These are phyloP conservation scores for Musa schizocarpa DNA, from an alignment of 176 grass and related monocot genomes.

Conservation along the genomic window DNA sequence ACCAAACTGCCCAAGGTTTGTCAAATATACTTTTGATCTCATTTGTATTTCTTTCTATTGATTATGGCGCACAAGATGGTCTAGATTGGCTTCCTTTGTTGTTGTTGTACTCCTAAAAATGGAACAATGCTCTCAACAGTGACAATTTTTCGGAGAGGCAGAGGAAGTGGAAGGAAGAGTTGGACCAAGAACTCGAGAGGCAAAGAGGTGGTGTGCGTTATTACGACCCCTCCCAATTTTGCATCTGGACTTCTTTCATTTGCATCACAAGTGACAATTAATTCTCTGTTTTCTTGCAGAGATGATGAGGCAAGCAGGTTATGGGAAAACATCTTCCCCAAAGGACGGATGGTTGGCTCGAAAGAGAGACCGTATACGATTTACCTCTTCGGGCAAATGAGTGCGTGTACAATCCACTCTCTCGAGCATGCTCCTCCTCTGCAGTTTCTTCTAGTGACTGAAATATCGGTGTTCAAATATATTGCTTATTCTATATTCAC, in stretches of 20 bases:
- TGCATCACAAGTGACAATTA: not conserved
- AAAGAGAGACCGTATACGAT: slow-evolving; percentile 40
- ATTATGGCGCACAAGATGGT: not conserved
- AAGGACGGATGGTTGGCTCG: slow-evolving; percentile 30
- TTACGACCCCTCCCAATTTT: not conserved
- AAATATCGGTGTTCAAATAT: not conserved
- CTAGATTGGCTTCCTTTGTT: not conserved
- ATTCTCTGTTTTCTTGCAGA: slow-evolving; percentile 21
- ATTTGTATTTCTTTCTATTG: not conserved
- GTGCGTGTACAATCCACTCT: not conserved
- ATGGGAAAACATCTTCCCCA: slow-evolving; percentile 66
- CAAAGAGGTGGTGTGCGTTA: slow-evolving; percentile 75
- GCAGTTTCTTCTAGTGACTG: not conserved
- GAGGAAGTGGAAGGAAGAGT: slow-evolving; percentile 88
- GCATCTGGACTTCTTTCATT: not conserved
- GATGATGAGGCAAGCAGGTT: slow-evolving; percentile 65
- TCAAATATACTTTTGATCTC: not conserved
- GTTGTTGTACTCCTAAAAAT: slow-evolving; percentile 19
- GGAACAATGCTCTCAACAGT: slow-evolving; percentile 33
- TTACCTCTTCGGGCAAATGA: slow-evolving; percentile 28
- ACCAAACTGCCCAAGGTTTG: slow-evolving; percentile 48
- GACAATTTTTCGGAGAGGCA: slow-evolving; percentile 55
- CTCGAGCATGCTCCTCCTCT: not conserved
- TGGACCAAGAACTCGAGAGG: slow-evolving; percentile 79
- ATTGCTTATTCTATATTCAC: not conserved